Percentiles rank a stretch among this genome's conserved stretches.
Conservation (phyloP, 805 yeast genomes). For the Novakomyces olei region DNA sequence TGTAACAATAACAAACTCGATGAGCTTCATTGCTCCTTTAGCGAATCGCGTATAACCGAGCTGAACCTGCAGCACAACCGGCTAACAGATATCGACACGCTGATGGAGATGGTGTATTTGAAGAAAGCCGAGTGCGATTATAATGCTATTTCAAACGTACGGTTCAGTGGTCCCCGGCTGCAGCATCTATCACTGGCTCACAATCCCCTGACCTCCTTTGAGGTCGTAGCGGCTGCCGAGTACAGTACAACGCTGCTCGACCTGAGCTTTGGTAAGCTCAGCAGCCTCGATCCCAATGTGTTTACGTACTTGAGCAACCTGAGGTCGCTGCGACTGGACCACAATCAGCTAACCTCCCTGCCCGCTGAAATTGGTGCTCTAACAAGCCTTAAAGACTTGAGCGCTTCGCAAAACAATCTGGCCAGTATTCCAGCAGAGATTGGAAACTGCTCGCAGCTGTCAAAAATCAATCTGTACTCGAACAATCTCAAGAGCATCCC, state of each 20-base stretch:
- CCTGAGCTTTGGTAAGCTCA: slow-evolving; percentile 59
- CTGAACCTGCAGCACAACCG: slow-evolving; percentile 61
- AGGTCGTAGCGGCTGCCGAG: slow-evolving; percentile 16
- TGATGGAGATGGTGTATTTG: too few relatives aligned
- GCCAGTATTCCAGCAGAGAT: slow-evolving; percentile 47
- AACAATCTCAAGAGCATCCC: slow-evolving; percentile 58
- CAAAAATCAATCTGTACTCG: slow-evolving; percentile 55
- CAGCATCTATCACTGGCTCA: too few relatives aligned
- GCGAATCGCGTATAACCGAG: slow-evolving; percentile 37
- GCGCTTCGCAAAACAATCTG: slow-evolving; percentile 53
- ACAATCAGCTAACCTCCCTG: slow-evolving; percentile 56
- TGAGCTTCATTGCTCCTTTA: slow-evolving; percentile 30
- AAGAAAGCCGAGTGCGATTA: too few relatives aligned
- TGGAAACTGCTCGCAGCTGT: slow-evolving; percentile 35
- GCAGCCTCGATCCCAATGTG: slow-evolving; percentile 46
- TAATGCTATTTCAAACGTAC: too few relatives aligned
- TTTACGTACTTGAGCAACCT: slow-evolving; percentile 38
- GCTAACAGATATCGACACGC: slow-evolving; percentile 20
- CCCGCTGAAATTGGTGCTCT: slow-evolving; percentile 48
- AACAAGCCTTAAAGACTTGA: slow-evolving; percentile 37
- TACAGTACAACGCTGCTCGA: slow-evolving; percentile 47
- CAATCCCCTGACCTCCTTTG: slow-evolving; percentile 23
- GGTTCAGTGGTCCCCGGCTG: too few relatives aligned
- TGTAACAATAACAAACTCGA: slow-evolving; percentile 49
- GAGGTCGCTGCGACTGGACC: slow-evolving; percentile 54